phyloP scores from a whole-genome alignment of 805 yeast species.

The Ascoidea rubescens region DNA sequence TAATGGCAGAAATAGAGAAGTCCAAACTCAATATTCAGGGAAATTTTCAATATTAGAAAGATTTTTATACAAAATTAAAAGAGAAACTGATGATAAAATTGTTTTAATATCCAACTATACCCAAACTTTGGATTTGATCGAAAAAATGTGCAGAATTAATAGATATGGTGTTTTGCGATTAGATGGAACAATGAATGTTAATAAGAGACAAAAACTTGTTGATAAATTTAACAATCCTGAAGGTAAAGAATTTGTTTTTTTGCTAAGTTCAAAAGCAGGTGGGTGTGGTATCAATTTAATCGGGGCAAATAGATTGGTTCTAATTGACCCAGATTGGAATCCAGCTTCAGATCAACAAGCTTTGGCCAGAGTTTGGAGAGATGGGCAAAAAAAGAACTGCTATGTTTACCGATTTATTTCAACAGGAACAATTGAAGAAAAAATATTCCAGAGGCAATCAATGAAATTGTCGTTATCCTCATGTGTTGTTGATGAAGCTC shows the following conservation, averaged over 20 bases:
- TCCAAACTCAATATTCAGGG: conserved; percentile 76
- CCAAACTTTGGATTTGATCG: conserved; percentile 84
- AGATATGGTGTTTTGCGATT: conserved; percentile 69
- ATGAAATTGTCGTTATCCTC: conserved; percentile 88
- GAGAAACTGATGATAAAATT: conserved; percentile 86
- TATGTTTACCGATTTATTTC: conserved; percentile 87
- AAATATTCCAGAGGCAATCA: conserved; percentile 88
- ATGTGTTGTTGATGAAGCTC: conserved; percentile 93
- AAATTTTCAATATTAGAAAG: conserved; percentile 77
- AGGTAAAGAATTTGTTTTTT: conserved; percentile 73
- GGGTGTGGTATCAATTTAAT: conserved; percentile 97
- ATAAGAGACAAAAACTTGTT: conserved; percentile 85
- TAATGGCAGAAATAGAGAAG: conserved; percentile 48
- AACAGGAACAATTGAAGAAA: conserved; percentile 93
- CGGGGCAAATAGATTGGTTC: conserved; percentile 84
- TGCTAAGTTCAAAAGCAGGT: conserved; percentile 92
- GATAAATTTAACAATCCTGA: conserved; percentile 87
- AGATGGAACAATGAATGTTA: conserved; percentile 88
- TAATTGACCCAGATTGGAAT: conserved; percentile 94
- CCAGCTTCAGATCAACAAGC: conserved; percentile 99
- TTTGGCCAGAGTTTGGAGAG: conserved; percentile 96
- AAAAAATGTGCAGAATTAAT: conserved; percentile 63
- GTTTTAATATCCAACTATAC: conserved; percentile 92
- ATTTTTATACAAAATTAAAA: conserved; percentile 61
- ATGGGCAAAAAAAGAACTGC: conserved; percentile 95